Evolutionary conservation across 2,329 filamentous ascomycete species (phyloP).

Genomic region (Colletotrichum sp.): DNA sequence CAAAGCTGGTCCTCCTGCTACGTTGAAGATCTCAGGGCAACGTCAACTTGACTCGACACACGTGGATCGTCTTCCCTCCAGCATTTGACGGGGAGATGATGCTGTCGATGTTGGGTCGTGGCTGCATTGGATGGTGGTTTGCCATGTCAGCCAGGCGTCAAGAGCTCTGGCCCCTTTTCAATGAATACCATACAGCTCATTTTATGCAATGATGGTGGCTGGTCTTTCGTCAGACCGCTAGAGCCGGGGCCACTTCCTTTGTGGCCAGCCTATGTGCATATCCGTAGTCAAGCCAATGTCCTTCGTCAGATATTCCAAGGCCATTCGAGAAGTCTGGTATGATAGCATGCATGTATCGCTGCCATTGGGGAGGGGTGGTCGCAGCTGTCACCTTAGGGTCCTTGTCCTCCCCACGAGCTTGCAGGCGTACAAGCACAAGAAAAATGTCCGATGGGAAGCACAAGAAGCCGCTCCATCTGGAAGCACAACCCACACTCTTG

Average conservation of each 20-base stretch:
- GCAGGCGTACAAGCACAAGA: slow-evolving; percentile 42
- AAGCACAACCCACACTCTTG: not conserved
- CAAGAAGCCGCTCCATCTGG: not conserved
- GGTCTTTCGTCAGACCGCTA: slow-evolving; percentile 24
- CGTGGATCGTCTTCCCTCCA: slow-evolving; percentile 43
- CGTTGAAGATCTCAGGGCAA: slow-evolving; percentile 8
- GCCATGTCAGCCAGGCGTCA: not conserved
- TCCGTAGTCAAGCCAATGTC: slow-evolving; percentile 27
- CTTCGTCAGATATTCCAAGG: slow-evolving; percentile 34
- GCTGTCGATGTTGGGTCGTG: not conserved
- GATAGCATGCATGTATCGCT: slow-evolving; percentile 27
- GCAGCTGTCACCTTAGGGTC: slow-evolving; percentile 43
- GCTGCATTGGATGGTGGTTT: not conserved
- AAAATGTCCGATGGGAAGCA: slow-evolving; percentile 23
- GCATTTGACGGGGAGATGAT: not conserved
- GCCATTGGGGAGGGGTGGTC: slow-evolving; percentile 36
- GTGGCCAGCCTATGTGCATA: slow-evolving; percentile 40
- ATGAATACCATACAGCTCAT: not conserved
- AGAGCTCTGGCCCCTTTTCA: not conserved
- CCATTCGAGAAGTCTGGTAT: slow-evolving; percentile 44
- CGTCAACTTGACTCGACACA: slow-evolving; percentile 58
- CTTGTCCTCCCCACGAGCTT: slow-evolving; percentile 41
- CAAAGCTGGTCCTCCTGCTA: slow-evolving; percentile 46
- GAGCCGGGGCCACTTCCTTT: slow-evolving; percentile 21
- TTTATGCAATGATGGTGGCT: not conserved